A percentile compares a stretch with the other conserved stretches of the same genome.
These are phyloP conservation scores for Larix sibirica DNA, from an alignment of 83 land plant species.

Conservation along the genomic window DNA sequence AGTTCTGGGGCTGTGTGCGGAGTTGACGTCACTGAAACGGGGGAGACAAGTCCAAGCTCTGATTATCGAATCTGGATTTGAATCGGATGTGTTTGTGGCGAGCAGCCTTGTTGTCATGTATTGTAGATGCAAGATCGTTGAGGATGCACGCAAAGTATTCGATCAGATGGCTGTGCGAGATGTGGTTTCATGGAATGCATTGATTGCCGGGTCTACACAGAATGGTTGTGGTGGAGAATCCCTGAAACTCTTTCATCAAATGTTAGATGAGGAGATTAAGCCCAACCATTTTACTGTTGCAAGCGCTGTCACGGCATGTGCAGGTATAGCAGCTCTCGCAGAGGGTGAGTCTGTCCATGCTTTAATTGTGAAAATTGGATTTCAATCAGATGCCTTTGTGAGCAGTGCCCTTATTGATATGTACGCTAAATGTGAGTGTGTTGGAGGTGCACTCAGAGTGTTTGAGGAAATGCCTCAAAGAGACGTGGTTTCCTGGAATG, in stretches of 20 bases:
- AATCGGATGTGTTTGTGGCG: conserved; percentile 7
- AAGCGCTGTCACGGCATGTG: not conserved
- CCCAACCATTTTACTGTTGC: conserved; percentile 16
- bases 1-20: not conserved
- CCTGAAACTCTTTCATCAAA: conserved; percentile 22
- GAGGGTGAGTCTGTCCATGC: not conserved
- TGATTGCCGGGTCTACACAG: conserved; percentile 24
- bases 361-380: not conserved
- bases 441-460: conserved; percentile 15
- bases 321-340: not conserved
- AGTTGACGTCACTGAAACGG: not conserved
- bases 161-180: conserved; percentile 18
- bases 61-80: not conserved
- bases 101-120: conserved; percentile 28
- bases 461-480: conserved; percentile 27
- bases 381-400: conserved; percentile 18
- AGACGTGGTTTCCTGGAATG: conserved; percentile 30
- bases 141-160: conserved; percentile 18
- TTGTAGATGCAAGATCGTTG: conserved; percentile 21
- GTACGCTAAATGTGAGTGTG: conserved; percentile 12
- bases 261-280: conserved; percentile 14
- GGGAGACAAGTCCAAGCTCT: not conserved
- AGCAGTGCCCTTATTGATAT: conserved; percentile 23
- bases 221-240: conserved; percentile 22
- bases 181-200: conserved; percentile 25